Evolutionary conservation across 129 eudicot genomes (phyloP).

Genomic region (Ambrosia artemisiifolia): DNA sequence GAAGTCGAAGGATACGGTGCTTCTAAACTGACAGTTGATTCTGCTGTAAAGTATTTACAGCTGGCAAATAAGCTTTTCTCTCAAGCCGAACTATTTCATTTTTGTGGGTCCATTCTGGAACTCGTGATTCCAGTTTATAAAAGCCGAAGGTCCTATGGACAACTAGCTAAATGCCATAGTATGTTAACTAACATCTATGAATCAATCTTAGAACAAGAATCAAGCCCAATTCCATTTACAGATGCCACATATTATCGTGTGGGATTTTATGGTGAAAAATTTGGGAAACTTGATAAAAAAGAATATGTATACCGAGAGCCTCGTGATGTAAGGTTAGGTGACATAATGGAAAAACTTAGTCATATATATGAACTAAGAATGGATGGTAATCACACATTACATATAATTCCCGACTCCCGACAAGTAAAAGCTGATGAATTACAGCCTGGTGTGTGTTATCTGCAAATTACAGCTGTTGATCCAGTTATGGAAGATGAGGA

Average conservation of each 20-base stretch:
- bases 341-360: conserved; percentile 96
- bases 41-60: conserved; percentile 92
- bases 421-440: conserved; percentile 90
- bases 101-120: conserved; percentile 88
- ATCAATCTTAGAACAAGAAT: conserved; percentile 94
- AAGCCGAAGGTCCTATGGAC: conserved; percentile 83
- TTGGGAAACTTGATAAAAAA: conserved; percentile 78
- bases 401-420: conserved; percentile 88
- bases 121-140: conserved; percentile 92
- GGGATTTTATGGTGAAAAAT: conserved; percentile 92
- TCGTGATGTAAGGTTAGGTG: conserved; percentile 95
- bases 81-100: conserved; percentile 91
- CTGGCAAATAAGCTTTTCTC: conserved; percentile 98
- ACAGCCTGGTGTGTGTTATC: conserved; percentile 84
- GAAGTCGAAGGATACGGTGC: conserved; percentile 99
- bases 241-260: conserved; percentile 98
- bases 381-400: conserved; percentile 78
- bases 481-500: conserved; percentile 99
- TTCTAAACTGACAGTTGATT: conserved; percentile 95
- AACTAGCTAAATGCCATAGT: conserved; percentile 93
- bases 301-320: conserved; percentile 92
- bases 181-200: conserved; percentile 92
- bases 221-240: conserved; percentile 92
- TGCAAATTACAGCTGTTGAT: conserved; percentile 96
- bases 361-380: conserved; percentile 90